phyloP scores from a whole-genome alignment of 306 rosid species.

The Prosopis cineraria region DNA sequence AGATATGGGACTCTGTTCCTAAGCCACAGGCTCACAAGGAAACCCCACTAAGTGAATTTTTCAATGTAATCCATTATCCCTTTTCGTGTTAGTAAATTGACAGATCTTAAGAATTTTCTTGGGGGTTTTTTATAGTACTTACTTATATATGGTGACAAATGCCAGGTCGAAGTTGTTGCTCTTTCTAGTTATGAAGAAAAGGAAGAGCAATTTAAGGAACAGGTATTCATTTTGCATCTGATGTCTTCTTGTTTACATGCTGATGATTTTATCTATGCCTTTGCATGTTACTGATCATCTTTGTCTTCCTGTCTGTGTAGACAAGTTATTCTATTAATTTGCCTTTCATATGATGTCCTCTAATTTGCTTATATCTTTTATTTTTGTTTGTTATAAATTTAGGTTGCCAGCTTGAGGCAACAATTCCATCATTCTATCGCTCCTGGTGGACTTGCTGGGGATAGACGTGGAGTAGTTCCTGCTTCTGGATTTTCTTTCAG shows the following conservation, averaged over 20 bases:
- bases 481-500: constrained; percentile 94
- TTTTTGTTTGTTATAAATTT: constrained; percentile 32
- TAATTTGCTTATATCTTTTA: background rate
- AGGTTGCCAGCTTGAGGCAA: constrained; percentile 82
- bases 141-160: constrained; percentile 36
- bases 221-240: constrained; percentile 49
- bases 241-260: constrained; percentile 24
- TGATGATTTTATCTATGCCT: constrained; percentile 9
- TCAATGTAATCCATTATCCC: constrained; percentile 58
- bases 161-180: constrained; percentile 89
- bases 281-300: background rate
- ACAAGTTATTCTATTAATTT: constrained; percentile 14
- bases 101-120: background rate
- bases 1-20: constrained; percentile 95
- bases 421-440: constrained; percentile 80
- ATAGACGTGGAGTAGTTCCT: constrained; percentile 89
- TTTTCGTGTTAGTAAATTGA: constrained; percentile 18
- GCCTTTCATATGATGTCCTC: background rate
- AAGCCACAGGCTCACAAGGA: constrained; percentile 79
- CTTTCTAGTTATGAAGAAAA: constrained; percentile 92
- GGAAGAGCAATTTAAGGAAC: constrained; percentile 86
- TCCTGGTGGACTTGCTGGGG: constrained; percentile 95
- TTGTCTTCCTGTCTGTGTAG: background rate
- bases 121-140: constrained; percentile 17
- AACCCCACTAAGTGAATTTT: constrained; percentile 84